These are phyloP conservation scores for Madurella fahalii DNA, from an alignment of 2,329 filamentous ascomycete species.

Conservation along the genomic window DNA sequence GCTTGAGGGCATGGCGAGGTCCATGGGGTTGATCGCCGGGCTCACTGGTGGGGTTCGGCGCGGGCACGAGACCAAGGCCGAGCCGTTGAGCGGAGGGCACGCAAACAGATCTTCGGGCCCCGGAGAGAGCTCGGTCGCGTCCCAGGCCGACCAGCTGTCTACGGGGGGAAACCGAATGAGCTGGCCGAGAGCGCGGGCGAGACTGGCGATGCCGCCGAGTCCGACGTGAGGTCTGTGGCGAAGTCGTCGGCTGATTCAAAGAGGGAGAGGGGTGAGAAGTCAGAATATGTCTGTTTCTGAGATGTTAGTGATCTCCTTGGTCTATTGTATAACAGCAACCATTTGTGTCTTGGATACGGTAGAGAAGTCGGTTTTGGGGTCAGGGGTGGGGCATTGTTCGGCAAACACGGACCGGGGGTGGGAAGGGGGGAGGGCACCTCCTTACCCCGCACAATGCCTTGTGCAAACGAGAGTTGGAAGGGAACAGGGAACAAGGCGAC, in stretches of 20 bases:
- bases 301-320: conserved; percentile 12
- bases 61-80: conserved; percentile 27
- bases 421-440: neutral
- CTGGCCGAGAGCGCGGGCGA: conserved; percentile 29
- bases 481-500: conserved; percentile 6
- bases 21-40: conserved; percentile 35
- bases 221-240: conserved; percentile 32
- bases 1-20: conserved; percentile 25
- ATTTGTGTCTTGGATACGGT: neutral
- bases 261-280: conserved; percentile 27
- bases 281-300: conserved; percentile 18
- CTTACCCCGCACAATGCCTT: conserved; percentile 8
- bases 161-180: conserved; percentile 28
- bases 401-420: too few relatives aligned
- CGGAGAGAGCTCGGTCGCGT: conserved; percentile 29
- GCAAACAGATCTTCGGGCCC: conserved; percentile 32
- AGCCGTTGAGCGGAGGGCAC: conserved; percentile 30
- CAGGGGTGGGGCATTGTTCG: too few relatives aligned
- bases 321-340: neutral
- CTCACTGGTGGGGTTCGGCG: conserved; percentile 26
- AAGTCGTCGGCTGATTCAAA: conserved; percentile 32
- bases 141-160: conserved; percentile 32
- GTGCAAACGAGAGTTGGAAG: neutral
- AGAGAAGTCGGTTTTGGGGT: neutral
- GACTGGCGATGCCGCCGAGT: conserved; percentile 35